Base-by-base conservation (phyloP, 192 early-diverging fungal genomes). In the Backusella psychrophila region DNA sequence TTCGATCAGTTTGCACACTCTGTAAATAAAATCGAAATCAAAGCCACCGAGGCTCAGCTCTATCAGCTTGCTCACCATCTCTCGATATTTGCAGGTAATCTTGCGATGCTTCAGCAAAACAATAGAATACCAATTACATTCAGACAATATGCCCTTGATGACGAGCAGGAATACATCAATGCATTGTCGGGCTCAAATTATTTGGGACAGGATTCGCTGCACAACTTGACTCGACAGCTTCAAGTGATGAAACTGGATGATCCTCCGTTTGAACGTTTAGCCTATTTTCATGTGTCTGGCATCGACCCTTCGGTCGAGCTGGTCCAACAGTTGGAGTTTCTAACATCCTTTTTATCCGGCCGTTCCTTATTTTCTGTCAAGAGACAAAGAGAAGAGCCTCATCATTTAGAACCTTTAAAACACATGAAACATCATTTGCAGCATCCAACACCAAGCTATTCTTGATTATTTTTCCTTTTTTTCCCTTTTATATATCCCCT, bases 1-100 rank as follows among this genome's bases (percentile, higher is more conserved):
- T 79, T 79, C 69, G 73, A 79, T 59, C 78, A 79, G 53, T 79
- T 79, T 71, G 78, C 78, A 15, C 78, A 79, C 39, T 70, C 72
- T 23, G 73, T 79, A 26, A 73, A 74, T 56, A 33, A 35, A 34
- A 79, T 79, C 71, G 72, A 79, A 36, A 52, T 79, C 8, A 44
- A 69, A 29, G 53, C 77, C 42, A 53, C 53, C 14, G 21, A 38
- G 8, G 38, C n/a, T 21, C 38, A 66, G 5, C 44, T 78, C 8
- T 19, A 66, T 31, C 66, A 75, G 12, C 73, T 79, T 3, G 66
- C 70, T 8, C 46, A 75, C 31, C 78, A 79, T 12, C 44, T 79
- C 15, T 53, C 73, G 8, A 63, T 79, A 14, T 79, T 79, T 75
- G 78, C 78, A 33, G 78, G 67, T 23, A 79, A 79, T 63, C 34